Percentiles rank a stretch among this genome's conserved stretches.
Conservation (phyloP, 257 asterid species). For the Knoxia roxburghii region DNA sequence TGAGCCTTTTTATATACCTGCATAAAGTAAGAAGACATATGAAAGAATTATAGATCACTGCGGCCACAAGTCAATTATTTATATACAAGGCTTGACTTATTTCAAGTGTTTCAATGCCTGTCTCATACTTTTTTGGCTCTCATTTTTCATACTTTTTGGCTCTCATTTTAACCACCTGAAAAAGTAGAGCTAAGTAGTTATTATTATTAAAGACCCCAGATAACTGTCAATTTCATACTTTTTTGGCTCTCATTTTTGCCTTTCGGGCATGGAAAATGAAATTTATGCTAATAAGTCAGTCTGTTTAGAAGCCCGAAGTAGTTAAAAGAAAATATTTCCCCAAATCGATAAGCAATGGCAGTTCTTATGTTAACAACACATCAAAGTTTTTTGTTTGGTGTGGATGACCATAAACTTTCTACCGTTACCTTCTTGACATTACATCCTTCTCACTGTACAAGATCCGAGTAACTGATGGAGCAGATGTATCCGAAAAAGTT, state of each 20-base stretch:
- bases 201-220: background rate
- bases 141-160: no score
- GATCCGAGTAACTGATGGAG: constrained; percentile 86
- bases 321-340: background rate
- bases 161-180: background rate
- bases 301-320: background rate
- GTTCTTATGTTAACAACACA: background rate
- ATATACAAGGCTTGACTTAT: no score
- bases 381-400: background rate
- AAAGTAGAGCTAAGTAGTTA: background rate
- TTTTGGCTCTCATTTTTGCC: background rate
- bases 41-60: background rate
- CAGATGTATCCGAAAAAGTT: constrained; percentile 74
- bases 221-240: no score
- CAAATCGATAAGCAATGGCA: background rate
- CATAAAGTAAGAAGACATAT: constrained; percentile 13
- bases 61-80: background rate
- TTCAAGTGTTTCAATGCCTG: no score
- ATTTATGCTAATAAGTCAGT: background rate
- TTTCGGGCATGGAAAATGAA: background rate
- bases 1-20: constrained; percentile 74
- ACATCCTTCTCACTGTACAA: constrained; percentile 91
- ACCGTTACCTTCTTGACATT: constrained; percentile 60
- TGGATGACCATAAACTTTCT: background rate
- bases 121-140: no score